phyloP scores from a whole-genome alignment of 768 basidiomycete genomes.

The Vishniacozyma victoriae region DNA sequence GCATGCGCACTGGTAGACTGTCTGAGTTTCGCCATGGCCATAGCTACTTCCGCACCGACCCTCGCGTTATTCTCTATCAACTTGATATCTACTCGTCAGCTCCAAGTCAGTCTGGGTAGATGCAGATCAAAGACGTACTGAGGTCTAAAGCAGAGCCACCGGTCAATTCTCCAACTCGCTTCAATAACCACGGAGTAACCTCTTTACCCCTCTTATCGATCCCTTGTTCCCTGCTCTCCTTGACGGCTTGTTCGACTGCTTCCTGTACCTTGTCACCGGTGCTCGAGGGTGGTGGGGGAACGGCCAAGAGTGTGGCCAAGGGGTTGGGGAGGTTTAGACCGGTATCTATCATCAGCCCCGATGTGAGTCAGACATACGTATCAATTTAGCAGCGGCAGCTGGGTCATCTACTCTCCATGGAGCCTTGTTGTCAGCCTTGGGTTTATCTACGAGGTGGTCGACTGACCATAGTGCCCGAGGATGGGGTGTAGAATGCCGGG shows the following conservation, averaged over 20 bases:
- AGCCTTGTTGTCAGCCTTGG: constrained; percentile 51
- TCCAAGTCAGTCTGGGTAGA: background rate
- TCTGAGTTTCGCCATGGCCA: constrained; percentile 59
- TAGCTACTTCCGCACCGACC: constrained; percentile 54
- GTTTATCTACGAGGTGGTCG: background rate
- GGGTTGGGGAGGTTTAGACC: constrained; percentile 65
- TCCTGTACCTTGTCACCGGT: constrained; percentile 65
- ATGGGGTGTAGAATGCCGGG: constrained; percentile 86
- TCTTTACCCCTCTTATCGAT: constrained; percentile 77
- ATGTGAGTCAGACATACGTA: constrained; percentile 8
- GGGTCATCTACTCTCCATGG: constrained; percentile 71
- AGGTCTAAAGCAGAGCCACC: constrained; percentile 65
- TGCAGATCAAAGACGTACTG: constrained; percentile 52
- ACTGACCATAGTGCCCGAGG: constrained; percentile 70
- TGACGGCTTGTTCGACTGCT: constrained; percentile 75
- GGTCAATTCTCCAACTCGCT: constrained; percentile 74
- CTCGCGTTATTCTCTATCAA: constrained; percentile 81
- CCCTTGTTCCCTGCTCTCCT: constrained; percentile 74
- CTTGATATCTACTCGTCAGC: constrained; percentile 61
- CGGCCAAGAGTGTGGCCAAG: constrained; percentile 75
- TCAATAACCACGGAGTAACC: constrained; percentile 88
- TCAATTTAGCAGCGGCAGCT: constrained; percentile 60
- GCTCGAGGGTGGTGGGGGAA: constrained; percentile 76
- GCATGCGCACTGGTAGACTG: constrained; percentile 22
- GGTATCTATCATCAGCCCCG: constrained; percentile 53